A percentile compares a stretch with the other conserved stretches of the same genome.
Conservation (phyloP, 177 flowering plant genomes). For the Vitis hybrid region DNA sequence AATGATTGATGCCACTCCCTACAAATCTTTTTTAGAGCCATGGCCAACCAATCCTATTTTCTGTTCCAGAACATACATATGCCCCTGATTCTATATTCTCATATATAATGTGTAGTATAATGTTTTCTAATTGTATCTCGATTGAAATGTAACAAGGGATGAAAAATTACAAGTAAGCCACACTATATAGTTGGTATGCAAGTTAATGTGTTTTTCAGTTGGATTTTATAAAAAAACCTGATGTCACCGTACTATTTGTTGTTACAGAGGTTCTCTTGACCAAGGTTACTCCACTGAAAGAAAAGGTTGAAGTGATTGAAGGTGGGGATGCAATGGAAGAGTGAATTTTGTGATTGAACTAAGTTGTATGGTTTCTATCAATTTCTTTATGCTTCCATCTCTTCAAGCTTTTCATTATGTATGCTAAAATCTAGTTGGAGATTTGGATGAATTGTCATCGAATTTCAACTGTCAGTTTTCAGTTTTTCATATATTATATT, state of each 20-base stretch:
- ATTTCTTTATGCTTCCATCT: background rate
- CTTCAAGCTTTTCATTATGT: background rate
- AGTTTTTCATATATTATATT: no score
- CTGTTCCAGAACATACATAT: no score
- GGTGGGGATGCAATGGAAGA: constrained; percentile 92
- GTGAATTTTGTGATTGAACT: constrained; percentile 21
- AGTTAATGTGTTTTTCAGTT: no score
- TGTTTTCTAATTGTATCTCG: no score
- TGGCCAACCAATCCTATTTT: no score
- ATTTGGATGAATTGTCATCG: background rate
- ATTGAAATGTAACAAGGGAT: no score
- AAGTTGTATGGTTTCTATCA: background rate
- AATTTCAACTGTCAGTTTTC: background rate
- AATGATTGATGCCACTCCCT: no score
- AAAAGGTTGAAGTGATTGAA: constrained; percentile 53
- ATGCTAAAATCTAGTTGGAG: background rate
- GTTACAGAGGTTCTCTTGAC: constrained; percentile 74
- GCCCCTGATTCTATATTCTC: no score
- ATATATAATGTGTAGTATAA: no score
- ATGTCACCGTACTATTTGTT: background rate
- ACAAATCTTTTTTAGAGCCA: no score
- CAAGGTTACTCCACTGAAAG: constrained; percentile 68
- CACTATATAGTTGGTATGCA: no score
- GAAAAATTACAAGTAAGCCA: no score
- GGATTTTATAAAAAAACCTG: background rate